Evolutionary conservation across 1,284 basidiomycete species (phyloP).

Genomic region (Sanghuangporus weigelae): DNA sequence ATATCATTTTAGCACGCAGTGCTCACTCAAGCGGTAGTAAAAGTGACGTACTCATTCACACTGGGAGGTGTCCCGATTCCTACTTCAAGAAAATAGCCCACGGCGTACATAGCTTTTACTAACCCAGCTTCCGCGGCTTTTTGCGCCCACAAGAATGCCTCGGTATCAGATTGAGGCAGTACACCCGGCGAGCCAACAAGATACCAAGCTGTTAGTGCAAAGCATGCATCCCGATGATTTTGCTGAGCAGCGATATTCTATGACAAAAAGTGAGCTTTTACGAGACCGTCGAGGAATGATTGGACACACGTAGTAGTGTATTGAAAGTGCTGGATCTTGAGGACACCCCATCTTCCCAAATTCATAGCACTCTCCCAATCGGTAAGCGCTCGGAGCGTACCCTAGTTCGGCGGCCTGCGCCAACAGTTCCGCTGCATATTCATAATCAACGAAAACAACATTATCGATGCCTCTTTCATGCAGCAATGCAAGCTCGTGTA

Average conservation of each 20-base stretch:
- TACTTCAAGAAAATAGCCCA: slow-evolving; percentile 96
- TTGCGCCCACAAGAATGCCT: slow-evolving; percentile 93
- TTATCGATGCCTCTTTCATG: slow-evolving; percentile 97
- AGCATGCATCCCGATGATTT: slow-evolving; percentile 94
- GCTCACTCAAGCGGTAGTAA: neutral
- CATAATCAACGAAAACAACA: slow-evolving; percentile 93
- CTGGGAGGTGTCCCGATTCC: slow-evolving; percentile 78
- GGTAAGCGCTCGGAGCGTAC: slow-evolving; percentile 94
- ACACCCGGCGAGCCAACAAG: slow-evolving; percentile 97
- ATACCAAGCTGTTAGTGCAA: slow-evolving; percentile 98
- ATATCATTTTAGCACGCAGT: neutral
- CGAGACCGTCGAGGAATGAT: slow-evolving; percentile 9
- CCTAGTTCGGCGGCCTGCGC: slow-evolving; percentile 95
- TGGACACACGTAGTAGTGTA: slow-evolving; percentile 90
- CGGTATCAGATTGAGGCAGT: slow-evolving; percentile 95
- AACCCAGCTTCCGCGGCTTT: slow-evolving; percentile 88
- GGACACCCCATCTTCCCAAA: slow-evolving; percentile 99
- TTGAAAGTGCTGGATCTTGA: slow-evolving; percentile 94
- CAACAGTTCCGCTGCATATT: slow-evolving; percentile 91
- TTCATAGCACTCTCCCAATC: slow-evolving; percentile 97
- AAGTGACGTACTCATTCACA: slow-evolving; percentile 54
- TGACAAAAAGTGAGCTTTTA: slow-evolving; percentile 8
- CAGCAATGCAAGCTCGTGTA: slow-evolving; percentile 92
- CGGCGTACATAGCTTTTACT: slow-evolving; percentile 92
- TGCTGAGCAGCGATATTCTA: slow-evolving; percentile 98